A percentile compares a stretch with the other conserved stretches of the same genome.
These are phyloP conservation scores for Dipteronia sinensis DNA, from an alignment of 345 rosid species.

Conservation along the genomic window DNA sequence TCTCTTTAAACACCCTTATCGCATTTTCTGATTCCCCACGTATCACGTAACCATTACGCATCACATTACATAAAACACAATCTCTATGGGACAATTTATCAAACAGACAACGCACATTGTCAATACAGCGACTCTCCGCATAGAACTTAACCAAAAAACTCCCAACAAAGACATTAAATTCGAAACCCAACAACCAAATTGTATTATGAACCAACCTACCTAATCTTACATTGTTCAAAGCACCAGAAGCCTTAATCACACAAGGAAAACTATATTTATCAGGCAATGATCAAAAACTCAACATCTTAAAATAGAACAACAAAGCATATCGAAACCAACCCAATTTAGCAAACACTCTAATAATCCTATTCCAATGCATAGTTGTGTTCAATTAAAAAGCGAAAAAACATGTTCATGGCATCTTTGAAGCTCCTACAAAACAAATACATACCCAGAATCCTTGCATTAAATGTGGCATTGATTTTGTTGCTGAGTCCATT, in stretches of 20 bases:
- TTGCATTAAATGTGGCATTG: conserved; percentile 36
- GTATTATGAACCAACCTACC: conserved; percentile 43
- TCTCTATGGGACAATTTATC: conserved; percentile 54
- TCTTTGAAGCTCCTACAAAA: conserved; percentile 46
- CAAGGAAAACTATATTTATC: conserved; percentile 76
- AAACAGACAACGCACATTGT: conserved; percentile 50
- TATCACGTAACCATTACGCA: conserved; percentile 65
- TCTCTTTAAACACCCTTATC: too few relatives aligned
- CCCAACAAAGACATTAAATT: conserved; percentile 64
- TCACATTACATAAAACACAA: conserved; percentile 85
- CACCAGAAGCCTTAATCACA: too few relatives aligned
- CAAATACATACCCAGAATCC: conserved; percentile 59
- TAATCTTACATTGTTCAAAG: conserved; percentile 39
- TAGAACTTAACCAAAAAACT: conserved; percentile 74
- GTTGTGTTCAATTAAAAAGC: conserved; percentile 34
- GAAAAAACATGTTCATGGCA: conserved; percentile 50
- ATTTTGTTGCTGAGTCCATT: conserved; percentile 40
- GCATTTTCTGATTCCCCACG: conserved; percentile 38
- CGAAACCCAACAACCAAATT: conserved; percentile 48
- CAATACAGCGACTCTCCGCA: conserved; percentile 43
- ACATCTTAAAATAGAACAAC: conserved; percentile 77
- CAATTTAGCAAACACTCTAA: conserved; percentile 55
- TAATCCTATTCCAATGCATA: conserved; percentile 80
- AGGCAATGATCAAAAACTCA: conserved; percentile 60
- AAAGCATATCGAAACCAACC: conserved; percentile 57